Percentiles rank a stretch among this genome's conserved stretches.
Evolutionary conservation across 352 stramenopile genomes (phyloP).

Genomic region (Phytophthora multivora): DNA sequence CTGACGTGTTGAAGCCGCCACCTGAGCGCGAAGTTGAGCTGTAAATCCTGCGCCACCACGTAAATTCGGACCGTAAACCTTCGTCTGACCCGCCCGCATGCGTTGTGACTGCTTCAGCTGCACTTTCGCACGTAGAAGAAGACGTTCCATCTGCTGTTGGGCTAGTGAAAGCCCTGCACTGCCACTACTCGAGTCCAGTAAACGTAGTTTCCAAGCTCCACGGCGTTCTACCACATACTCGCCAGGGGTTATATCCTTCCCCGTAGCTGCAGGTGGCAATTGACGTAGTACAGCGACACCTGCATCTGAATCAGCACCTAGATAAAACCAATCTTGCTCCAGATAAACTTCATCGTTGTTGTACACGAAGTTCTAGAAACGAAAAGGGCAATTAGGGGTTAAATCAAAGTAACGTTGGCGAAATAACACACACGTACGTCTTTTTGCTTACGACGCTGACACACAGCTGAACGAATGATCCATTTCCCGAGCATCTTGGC

Average conservation of each 20-base stretch:
- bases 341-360: slow-evolving; percentile 85
- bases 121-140: slow-evolving; percentile 71
- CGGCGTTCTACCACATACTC: slow-evolving; percentile 77
- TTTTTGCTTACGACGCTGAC: slow-evolving; percentile 41
- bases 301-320: slow-evolving; percentile 69
- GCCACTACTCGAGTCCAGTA: slow-evolving; percentile 76
- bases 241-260: slow-evolving; percentile 50
- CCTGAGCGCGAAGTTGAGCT: slow-evolving; percentile 52
- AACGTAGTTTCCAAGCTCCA: slow-evolving; percentile 64
- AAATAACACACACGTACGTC: slow-evolving; percentile 45
- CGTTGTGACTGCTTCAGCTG: slow-evolving; percentile 81
- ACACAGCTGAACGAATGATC: slow-evolving; percentile 72
- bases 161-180: slow-evolving; percentile 65
- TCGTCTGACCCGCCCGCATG: slow-evolving; percentile 63
- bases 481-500: slow-evolving; percentile 80
- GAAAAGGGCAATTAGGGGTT: not conserved
- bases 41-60: slow-evolving; percentile 59
- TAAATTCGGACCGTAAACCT: slow-evolving; percentile 47
- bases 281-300: slow-evolving; percentile 70
- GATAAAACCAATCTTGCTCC: slow-evolving; percentile 87
- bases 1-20: slow-evolving; percentile 51
- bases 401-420: not conserved
- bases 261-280: slow-evolving; percentile 35
- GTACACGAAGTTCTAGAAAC: slow-evolving; percentile 76
- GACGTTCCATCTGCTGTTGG: slow-evolving; percentile 81